Percentiles rank a stretch among this genome's conserved stretches.
Evolutionary conservation across 495 filamentous ascomycete species (phyloP).

Genomic region (Neurospora sp.): DNA sequence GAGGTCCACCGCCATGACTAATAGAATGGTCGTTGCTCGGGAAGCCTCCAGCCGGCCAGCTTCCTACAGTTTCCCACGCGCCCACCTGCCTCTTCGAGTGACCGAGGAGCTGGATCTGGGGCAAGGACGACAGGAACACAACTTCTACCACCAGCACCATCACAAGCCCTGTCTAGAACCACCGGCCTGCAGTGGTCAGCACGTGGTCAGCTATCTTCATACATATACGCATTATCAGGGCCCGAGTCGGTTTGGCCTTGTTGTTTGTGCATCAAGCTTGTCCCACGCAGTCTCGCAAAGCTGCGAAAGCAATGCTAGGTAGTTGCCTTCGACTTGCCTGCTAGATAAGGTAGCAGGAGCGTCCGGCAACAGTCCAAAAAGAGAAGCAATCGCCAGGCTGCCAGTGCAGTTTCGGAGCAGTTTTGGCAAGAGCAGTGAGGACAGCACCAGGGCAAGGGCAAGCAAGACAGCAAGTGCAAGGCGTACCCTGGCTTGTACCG

Average conservation of each 20-base stretch:
- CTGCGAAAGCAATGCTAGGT: not conserved
- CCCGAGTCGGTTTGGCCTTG: not conserved
- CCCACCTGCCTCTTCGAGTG: not conserved
- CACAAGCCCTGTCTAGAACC: not conserved
- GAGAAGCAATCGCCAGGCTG: not conserved
- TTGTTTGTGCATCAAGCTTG: not conserved
- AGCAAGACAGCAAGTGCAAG: not conserved
- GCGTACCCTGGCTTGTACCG: not conserved
- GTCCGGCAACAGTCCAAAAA: not conserved
- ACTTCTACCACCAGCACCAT: not conserved
- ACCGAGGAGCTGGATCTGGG: not conserved
- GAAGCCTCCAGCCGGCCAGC: not conserved
- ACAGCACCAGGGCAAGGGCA: not conserved
- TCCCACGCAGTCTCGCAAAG: not conserved
- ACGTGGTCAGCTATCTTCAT: not conserved
- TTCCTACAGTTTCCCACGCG: not conserved
- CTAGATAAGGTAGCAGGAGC: not conserved
- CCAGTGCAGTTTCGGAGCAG: not conserved
- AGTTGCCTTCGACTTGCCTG: not conserved
- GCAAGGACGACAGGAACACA: not conserved
- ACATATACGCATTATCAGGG: not conserved
- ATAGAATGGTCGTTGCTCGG: not conserved
- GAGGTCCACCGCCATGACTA: not conserved
- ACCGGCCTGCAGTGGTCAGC: not conserved
- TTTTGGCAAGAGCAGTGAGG: not conserved